phyloP scores from a whole-genome alignment of 306 rosid species.

The Medicago ruthenica region DNA sequence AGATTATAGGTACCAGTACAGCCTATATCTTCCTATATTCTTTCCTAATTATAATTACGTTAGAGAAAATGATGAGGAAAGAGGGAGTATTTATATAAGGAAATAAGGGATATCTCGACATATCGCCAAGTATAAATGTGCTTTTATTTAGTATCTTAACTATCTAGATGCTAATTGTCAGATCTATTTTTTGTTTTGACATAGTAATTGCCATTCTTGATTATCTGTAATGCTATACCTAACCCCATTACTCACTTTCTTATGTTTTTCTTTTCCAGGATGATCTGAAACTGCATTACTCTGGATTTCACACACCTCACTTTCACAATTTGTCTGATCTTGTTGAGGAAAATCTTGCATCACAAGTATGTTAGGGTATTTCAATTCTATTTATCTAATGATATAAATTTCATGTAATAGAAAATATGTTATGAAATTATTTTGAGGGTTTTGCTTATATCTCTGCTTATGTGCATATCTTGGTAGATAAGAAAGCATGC shows the following conservation, averaged over 20 bases:
- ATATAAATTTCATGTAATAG: constrained; percentile 21
- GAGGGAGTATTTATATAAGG: background rate
- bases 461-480: constrained; percentile 40
- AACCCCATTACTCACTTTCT: constrained; percentile 22
- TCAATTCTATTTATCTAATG: constrained; percentile 29
- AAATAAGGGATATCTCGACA: constrained; percentile 1
- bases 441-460: constrained; percentile 38
- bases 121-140: constrained; percentile 3
- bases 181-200: constrained; percentile 2
- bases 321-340: constrained; percentile 94
- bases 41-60: constrained; percentile 3
- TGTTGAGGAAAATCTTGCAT: constrained; percentile 75
- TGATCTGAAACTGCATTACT: constrained; percentile 73
- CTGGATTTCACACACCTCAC: constrained; percentile 83
- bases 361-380: constrained; percentile 61
- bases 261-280: constrained; percentile 62
- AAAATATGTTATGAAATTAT: constrained; percentile 25
- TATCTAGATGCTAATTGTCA: background rate
- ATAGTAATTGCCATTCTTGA: constrained; percentile 33
- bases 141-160: constrained; percentile 28
- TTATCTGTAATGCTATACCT: constrained; percentile 22
- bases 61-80: background rate
- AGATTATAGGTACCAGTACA: background rate
- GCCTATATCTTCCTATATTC: background rate
- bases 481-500: constrained; percentile 66